Evolutionary conservation across 2,329 filamentous ascomycete genomes (phyloP).

Genomic region (Neofusicoccum sp.): DNA sequence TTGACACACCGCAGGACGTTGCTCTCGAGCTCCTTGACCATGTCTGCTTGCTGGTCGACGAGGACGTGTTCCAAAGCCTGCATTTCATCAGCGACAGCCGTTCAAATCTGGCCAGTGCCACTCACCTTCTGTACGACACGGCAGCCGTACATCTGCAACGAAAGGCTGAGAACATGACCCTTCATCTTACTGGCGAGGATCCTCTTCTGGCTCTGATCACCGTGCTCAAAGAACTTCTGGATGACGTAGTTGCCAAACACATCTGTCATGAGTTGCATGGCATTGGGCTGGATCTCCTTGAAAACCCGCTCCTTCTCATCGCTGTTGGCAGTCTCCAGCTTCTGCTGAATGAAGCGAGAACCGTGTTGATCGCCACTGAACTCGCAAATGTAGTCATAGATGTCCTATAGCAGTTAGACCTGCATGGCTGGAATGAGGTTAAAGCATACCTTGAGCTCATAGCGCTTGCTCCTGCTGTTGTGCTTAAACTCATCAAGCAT

Average conservation of each 20-base stretch:
- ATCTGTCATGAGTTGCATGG: conserved; percentile 87
- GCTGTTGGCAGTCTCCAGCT: conserved; percentile 87
- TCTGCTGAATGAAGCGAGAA: conserved; percentile 92
- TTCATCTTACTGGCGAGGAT: conserved; percentile 83
- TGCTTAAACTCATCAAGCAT: conserved; percentile 78
- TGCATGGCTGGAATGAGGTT: neutral
- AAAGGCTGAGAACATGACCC: conserved; percentile 75
- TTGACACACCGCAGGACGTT: conserved; percentile 75
- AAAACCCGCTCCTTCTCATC: conserved; percentile 94
- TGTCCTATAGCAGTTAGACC: conserved; percentile 55
- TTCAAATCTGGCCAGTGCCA: neutral
- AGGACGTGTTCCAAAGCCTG: conserved; percentile 86
- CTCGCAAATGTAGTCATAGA: conserved; percentile 83
- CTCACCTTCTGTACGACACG: conserved; percentile 88
- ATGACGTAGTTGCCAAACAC: conserved; percentile 98
- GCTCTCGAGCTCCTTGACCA: conserved; percentile 78
- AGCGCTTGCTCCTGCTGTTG: conserved; percentile 71
- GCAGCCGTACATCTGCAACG: conserved; percentile 87
- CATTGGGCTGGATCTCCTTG: conserved; percentile 79
- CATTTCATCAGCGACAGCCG: conserved; percentile 23
- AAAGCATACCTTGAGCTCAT: conserved; percentile 67
- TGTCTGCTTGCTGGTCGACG: conserved; percentile 81
- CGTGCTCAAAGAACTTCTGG: conserved; percentile 96
- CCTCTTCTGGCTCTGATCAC: conserved; percentile 90
- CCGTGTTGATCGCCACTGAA: conserved; percentile 96